These are phyloP conservation scores for Cyclostephanos invisitatus DNA, from an alignment of 108 stramenopile species.

Conservation along the genomic window DNA sequence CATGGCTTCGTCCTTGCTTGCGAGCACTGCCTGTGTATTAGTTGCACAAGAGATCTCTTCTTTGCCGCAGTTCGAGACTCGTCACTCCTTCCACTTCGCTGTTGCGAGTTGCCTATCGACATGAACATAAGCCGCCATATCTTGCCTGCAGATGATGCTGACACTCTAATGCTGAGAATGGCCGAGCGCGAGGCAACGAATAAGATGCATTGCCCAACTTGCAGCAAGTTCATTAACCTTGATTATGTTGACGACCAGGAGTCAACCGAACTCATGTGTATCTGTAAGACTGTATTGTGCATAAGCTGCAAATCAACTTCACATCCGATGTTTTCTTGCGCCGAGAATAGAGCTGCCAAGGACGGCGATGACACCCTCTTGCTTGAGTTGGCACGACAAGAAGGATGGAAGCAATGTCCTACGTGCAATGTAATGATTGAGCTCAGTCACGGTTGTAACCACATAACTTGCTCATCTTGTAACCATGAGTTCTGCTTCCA, in stretches of 20 bases:
- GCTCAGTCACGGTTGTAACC: slow-evolving; percentile 55
- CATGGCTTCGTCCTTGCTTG: slow-evolving; percentile 45
- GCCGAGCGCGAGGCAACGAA: slow-evolving; percentile 45
- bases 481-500: slow-evolving; percentile 55
- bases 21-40: slow-evolving; percentile 42
- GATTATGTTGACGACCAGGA: slow-evolving; percentile 37
- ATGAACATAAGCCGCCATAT: slow-evolving; percentile 42
- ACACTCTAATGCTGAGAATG: slow-evolving; percentile 20
- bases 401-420: slow-evolving; percentile 68
- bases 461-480: slow-evolving; percentile 59
- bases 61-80: slow-evolving; percentile 43
- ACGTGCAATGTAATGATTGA: slow-evolving; percentile 52
- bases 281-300: slow-evolving; percentile 46
- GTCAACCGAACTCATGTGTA: slow-evolving; percentile 32
- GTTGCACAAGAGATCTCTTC: slow-evolving; percentile 46
- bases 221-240: slow-evolving; percentile 53
- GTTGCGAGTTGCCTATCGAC: slow-evolving; percentile 62
- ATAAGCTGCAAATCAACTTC: slow-evolving; percentile 44
- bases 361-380: slow-evolving; percentile 33
- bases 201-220: slow-evolving; percentile 62
- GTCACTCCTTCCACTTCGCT: slow-evolving; percentile 53
- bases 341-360: slow-evolving; percentile 24
- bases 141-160: slow-evolving; percentile 21
- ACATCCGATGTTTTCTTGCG: slow-evolving; percentile 48
- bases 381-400: slow-evolving; percentile 21